These are phyloP conservation scores for Aristolochia fimbriata DNA, from an alignment of 164 flowering plant genomes.

Conservation along the genomic window DNA sequence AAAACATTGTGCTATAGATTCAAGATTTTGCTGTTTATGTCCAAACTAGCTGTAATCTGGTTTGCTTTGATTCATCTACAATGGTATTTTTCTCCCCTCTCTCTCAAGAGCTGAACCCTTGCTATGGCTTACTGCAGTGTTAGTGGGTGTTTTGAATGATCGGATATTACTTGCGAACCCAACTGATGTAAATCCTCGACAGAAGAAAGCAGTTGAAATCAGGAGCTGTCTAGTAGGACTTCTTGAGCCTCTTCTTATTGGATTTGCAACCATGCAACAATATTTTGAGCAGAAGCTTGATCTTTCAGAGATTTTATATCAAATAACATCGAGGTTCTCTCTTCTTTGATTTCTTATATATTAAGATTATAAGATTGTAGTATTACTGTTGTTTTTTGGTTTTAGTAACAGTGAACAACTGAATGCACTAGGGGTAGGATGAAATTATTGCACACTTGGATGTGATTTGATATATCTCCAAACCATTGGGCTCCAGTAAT, in stretches of 20 bases:
- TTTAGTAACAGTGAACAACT: too few relatives aligned
- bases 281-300: slow-evolving; percentile 95
- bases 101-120: background rate
- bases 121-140: slow-evolving; percentile 40
- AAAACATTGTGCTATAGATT: too few relatives aligned
- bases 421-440: too few relatives aligned
- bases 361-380: too few relatives aligned
- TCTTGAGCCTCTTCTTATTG: slow-evolving; percentile 97
- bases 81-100: background rate
- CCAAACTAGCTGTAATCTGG: too few relatives aligned
- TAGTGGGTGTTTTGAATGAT: slow-evolving; percentile 94
- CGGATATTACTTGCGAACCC: slow-evolving; percentile 76
- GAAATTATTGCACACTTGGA: too few relatives aligned
- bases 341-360: too few relatives aligned
- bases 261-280: slow-evolving; percentile 96
- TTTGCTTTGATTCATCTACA: background rate
- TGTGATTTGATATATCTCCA: too few relatives aligned
- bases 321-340: slow-evolving; percentile 89
- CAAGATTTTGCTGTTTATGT: too few relatives aligned
- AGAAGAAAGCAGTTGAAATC: slow-evolving; percentile 85
- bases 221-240: slow-evolving; percentile 94
- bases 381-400: too few relatives aligned
- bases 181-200: slow-evolving; percentile 82
- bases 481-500: too few relatives aligned
- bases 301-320: slow-evolving; percentile 81